phyloP scores from a whole-genome alignment of 176 grass and related monocot species.

The Carex scoparia region DNA sequence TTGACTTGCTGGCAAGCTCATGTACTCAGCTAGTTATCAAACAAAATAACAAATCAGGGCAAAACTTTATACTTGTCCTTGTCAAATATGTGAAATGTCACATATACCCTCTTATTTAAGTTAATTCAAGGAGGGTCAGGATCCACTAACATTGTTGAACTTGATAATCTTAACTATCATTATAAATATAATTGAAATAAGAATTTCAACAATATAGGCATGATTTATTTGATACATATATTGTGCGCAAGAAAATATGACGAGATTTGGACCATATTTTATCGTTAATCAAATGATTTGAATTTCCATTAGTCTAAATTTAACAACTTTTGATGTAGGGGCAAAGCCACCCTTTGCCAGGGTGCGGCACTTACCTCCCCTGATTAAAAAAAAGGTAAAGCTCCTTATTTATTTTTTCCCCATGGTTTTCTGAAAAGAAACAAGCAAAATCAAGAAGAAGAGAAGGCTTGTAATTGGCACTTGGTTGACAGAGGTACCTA shows the following conservation, averaged over 20 bases:
- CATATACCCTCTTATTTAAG: background rate
- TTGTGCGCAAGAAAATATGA: background rate
- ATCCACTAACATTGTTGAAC: background rate
- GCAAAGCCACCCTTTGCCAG: too few relatives aligned
- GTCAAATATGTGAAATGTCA: constrained; percentile 3
- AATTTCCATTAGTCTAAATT: background rate
- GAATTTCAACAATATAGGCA: background rate
- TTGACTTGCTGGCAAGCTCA: constrained; percentile 91
- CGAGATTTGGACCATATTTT: background rate
- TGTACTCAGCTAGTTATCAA: constrained; percentile 68
- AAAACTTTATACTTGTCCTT: background rate
- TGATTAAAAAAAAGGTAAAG: too few relatives aligned
- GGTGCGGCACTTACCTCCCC: too few relatives aligned
- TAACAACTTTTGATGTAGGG: background rate
- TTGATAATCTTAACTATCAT: background rate
- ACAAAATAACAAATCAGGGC: background rate
- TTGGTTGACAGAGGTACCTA: constrained; percentile 31
- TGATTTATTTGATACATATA: background rate
- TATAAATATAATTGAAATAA: background rate
- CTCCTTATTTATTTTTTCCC: too few relatives aligned
- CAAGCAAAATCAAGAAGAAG: background rate
- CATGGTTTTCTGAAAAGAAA: too few relatives aligned
- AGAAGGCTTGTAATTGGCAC: background rate
- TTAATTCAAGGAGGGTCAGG: background rate
- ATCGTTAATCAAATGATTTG: background rate